Conservation (phyloP, 108 stramenopile species). For the Skeletonema marinoi region DNA sequence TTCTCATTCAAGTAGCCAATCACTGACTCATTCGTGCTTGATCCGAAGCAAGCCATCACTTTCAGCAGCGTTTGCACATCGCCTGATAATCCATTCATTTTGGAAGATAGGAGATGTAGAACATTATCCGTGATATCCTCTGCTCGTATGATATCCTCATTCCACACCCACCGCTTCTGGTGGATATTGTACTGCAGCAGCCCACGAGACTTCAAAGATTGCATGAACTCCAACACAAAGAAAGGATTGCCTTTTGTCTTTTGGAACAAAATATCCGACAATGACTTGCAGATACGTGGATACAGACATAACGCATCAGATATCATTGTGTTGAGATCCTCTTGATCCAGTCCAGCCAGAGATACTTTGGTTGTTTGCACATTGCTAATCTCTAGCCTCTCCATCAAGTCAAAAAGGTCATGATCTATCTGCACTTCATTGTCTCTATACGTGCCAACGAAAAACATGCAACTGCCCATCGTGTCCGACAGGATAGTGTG, state of each 20-base stretch:
- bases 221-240: constrained; percentile 25
- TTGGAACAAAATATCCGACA: constrained; percentile 18
- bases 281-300: constrained; percentile 28
- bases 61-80: constrained; percentile 22
- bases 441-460: constrained; percentile 37
- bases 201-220: constrained; percentile 15
- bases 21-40: constrained; percentile 9
- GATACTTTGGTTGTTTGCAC: constrained; percentile 20
- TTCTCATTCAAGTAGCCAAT: constrained; percentile 3
- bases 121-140: too few species aligned
- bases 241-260: constrained; percentile 43
- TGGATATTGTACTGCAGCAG: constrained; percentile 18
- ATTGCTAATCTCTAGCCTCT: background rate
- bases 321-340: too few species aligned
- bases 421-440: constrained; percentile 24
- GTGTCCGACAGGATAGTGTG: constrained; percentile 24
- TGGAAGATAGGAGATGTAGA: too few species aligned
- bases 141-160: too few species aligned
- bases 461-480: constrained; percentile 28
- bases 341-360: constrained; percentile 1
- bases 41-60: constrained; percentile 43
- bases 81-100: background rate
- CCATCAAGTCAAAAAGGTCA: constrained; percentile 7
- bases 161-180: background rate
- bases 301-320: constrained; percentile 21